A percentile compares a stretch with the other conserved stretches of the same genome.
These are phyloP conservation scores for Beauveria pseudobassiana DNA, from an alignment of 2,329 filamentous ascomycete species.

Conservation along the genomic window DNA sequence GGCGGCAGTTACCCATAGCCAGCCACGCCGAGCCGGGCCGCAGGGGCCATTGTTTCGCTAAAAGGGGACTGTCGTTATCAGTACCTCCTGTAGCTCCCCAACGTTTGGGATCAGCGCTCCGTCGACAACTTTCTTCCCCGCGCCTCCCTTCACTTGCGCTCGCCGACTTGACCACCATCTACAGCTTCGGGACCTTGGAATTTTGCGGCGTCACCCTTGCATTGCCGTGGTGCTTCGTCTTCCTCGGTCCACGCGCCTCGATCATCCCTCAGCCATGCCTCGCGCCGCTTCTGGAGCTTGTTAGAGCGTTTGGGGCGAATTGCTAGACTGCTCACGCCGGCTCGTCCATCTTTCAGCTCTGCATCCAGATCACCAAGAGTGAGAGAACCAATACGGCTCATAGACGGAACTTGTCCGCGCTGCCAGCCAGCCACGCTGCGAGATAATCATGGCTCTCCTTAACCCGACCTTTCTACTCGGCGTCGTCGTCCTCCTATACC, in stretches of 20 bases:
- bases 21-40: neutral
- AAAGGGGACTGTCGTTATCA: neutral
- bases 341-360: neutral
- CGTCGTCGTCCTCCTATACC: slow-evolving; percentile 75
- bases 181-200: neutral
- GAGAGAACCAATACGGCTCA: neutral
- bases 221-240: neutral
- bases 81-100: neutral
- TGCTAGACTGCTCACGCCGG: neutral
- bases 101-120: slow-evolving; percentile 5
- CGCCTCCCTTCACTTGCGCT: neutral
- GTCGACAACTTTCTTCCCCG: neutral
- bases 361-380: neutral
- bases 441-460: slow-evolving; percentile 50
- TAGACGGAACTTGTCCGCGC: neutral
- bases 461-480: slow-evolving; percentile 81
- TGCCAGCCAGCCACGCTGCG: neutral
- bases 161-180: neutral
- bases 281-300: neutral
- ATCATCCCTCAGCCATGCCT: slow-evolving; percentile 1
- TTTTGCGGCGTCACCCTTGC: neutral
- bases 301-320: neutral
- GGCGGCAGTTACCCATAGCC: neutral
- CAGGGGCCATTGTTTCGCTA: neutral
- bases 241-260: neutral